phyloP scores from a whole-genome alignment of 106 monocot genomes.

The Phalaenopsis aphrodite region DNA sequence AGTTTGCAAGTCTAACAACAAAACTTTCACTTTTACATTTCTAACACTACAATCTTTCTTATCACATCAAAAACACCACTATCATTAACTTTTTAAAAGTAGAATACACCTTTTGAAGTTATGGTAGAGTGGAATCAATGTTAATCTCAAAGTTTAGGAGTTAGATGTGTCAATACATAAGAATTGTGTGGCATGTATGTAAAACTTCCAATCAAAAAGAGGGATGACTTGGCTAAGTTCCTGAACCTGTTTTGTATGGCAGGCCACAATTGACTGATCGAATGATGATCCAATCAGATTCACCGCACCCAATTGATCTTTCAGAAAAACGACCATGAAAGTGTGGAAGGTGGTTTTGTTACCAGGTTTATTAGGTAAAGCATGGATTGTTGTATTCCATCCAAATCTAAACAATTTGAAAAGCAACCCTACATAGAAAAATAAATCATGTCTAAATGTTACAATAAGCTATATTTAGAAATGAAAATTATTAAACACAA shows the following conservation, averaged over 20 bases:
- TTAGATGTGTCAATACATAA: too few species aligned
- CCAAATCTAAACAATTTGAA: constrained; percentile 82
- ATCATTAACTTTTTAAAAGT: too few species aligned
- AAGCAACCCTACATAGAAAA: constrained; percentile 55
- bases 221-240: background rate
- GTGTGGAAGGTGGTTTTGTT: constrained; percentile 59
- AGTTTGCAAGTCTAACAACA: too few species aligned
- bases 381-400: constrained; percentile 59
- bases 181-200: too few species aligned
- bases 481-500: background rate
- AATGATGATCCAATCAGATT: constrained; percentile 41
- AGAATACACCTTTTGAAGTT: too few species aligned
- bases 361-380: constrained; percentile 40
- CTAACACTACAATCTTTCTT: too few species aligned
- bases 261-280: constrained; percentile 26
- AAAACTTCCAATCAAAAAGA: background rate
- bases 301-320: constrained; percentile 31
- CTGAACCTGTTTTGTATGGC: constrained; percentile 54
- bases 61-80: too few species aligned
- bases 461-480: background rate
- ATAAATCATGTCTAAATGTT: background rate
- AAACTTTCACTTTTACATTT: too few species aligned
- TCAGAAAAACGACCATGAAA: constrained; percentile 61
- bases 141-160: too few species aligned
- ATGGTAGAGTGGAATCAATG: too few species aligned